Percentiles rank a stretch among this genome's conserved stretches.
Evolutionary conservation across 2,329 filamentous ascomycete species (phyloP).

Genomic region (Calonectria ilicicola): DNA sequence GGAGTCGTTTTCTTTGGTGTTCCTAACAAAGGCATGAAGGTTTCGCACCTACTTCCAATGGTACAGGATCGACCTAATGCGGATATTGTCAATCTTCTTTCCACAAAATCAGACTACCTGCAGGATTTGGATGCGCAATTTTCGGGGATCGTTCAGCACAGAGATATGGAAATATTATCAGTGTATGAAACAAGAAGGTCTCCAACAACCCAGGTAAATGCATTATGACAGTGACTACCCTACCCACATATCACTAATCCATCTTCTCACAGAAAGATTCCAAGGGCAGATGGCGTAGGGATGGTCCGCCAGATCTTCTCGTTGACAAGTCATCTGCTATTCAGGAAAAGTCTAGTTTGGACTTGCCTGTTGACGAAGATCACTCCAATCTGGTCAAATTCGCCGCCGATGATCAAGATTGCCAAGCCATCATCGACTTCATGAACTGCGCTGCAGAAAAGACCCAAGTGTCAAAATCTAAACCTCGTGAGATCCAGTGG

Average conservation of each 20-base stretch:
- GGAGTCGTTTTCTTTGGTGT: not conserved
- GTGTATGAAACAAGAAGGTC: not conserved
- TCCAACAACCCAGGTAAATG: not conserved
- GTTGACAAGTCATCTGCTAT: not conserved
- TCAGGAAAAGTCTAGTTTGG: not conserved
- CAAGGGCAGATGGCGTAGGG: not conserved
- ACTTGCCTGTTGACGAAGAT: not conserved
- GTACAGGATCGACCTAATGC: not conserved
- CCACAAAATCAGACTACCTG: not conserved
- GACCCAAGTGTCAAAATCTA: not conserved
- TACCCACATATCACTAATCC: not conserved
- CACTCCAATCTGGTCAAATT: not conserved
- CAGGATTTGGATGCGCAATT: not conserved
- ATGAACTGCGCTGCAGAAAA: not conserved
- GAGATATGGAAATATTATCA: not conserved
- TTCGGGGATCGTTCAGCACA: not conserved
- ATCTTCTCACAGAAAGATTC: not conserved
- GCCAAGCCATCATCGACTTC: not conserved
- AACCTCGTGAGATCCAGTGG: not conserved
- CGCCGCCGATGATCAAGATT: not conserved
- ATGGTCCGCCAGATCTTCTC: not conserved
- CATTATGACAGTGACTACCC: not conserved
- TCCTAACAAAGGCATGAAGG: not conserved
- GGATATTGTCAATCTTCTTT: not conserved
- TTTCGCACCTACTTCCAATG: not conserved